Evolutionary conservation across 805 yeast species (phyloP), one percentile per base, ranked within the genome.

Genomic region (Spathaspora gorwiae): DNA sequence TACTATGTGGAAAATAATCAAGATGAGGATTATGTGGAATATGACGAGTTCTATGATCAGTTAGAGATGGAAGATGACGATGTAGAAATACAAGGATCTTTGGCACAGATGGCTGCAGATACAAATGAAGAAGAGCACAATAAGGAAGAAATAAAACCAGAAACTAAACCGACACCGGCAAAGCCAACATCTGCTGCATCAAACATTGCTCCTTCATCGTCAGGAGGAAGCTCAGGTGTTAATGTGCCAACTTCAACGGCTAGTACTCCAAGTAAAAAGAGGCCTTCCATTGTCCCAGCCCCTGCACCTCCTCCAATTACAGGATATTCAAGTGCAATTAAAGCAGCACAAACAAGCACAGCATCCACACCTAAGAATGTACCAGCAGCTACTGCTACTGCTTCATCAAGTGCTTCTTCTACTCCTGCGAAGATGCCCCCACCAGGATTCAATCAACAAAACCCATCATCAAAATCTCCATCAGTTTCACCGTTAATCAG

Each of bases 1-100:
- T 92, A 94, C 68, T 90, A 88, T 63, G 94, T 94, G 29, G 98
- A 94, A 54, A 86, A 89, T 51, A 92, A 92, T 60, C 94, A 86
- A 64, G 97, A 90, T 45, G 90, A 83, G 5, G 96, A 90, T 57
- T 92, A 90, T 62, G 84, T 90, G 31, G 97, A 90, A 59, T 96
- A 92, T 64, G 97, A 90, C 55, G 90, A 88, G 11, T 79, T 92
- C 49, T 94, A 92, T 65, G 97, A 94, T 54, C 88, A 83, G 48
- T 75, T 94, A 54, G 90, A 84, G 37, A 76, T 90, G 37, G 82
- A 75, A 47, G 67, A 60, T 19, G 58, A 54, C 37, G 50, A 55
- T 37, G 55, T 59, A 3, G 65, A 45, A 47, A 48, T 45, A 36
- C 44, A 45, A 37, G 53, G 53, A 11, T 54, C 59, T 2, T 47